Base-by-base conservation (phyloP, 495 filamentous ascomycete genomes). In the Podospora tetraspora region DNA sequence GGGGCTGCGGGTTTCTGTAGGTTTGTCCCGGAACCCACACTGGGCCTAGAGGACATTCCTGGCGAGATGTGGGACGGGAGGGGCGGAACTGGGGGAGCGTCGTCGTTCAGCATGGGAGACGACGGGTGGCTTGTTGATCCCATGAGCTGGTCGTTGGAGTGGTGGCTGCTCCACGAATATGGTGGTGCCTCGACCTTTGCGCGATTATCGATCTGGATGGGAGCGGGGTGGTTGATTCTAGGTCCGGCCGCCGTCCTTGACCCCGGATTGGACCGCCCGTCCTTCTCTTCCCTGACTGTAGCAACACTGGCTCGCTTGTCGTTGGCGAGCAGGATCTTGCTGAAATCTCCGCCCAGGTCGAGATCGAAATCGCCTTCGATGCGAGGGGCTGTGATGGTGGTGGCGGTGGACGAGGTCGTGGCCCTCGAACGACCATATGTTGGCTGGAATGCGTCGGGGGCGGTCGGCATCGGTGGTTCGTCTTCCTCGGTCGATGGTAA, bases 311-410 rank as follows among this genome's bases (percentile, higher is more conserved):
- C 81, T 64, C 82, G 82, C 72, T 90, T 91, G 37, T 83, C 81
- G 32, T 79, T 80, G 16, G 81, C 81, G 27, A 89, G 83, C 66
- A 92, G 86, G 86, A 92, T 89, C 69, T 84, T 88, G 13, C 85
- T 83, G 73, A 92, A 92, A 66, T 88, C 88, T 61, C 87, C 86
- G 12, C 84, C 84, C 59, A 83, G 81, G 80, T 77, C 86, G 69
- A 81, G 76, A 60, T 83, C 80, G 57, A 91, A 82, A 70, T 83
- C 79, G 32, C 88, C 83, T n/a, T 87, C 80, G 27, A 92, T 77
- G 69, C 87, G 88, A 16, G 90, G 89, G 22, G 91, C 89, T 1
- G 88, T 92, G 13, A 89, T 84, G 3, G 90, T 92, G 72, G 86
- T 90, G 11, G 81, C 73, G 13, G 86, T 84, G 13, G 89, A 84